Conservation (phyloP, 768 basidiomycete genomes). For the Lactifluus hygrophoroides region DNA sequence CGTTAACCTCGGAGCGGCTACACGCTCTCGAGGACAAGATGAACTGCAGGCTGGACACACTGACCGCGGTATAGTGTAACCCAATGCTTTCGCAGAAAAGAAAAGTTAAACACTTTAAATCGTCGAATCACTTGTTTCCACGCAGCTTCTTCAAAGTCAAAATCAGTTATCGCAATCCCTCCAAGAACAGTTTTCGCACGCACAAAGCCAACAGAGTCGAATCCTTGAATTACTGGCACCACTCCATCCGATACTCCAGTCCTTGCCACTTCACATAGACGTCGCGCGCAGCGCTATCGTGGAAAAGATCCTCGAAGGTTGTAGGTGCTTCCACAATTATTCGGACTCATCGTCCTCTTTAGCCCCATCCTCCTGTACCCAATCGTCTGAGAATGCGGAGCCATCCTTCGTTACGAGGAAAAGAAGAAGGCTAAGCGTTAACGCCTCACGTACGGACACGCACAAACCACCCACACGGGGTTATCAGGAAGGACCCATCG, state of each 20-base stretch:
- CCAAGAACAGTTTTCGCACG: conserved; percentile 17
- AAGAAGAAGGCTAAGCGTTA: not conserved
- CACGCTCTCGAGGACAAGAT: conserved; percentile 24
- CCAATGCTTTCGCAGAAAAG: not conserved
- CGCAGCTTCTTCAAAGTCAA: conserved; percentile 13
- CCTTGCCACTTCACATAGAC: conserved; percentile 50
- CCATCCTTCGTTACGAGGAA: not conserved
- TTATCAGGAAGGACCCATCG: not conserved
- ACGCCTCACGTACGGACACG: not conserved
- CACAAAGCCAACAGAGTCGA: conserved; percentile 48
- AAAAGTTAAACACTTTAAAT: no score
- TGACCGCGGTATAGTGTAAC: conserved; percentile 13
- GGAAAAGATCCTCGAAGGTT: conserved; percentile 19
- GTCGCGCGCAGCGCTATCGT: conserved; percentile 22
- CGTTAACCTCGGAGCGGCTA: conserved; percentile 14
- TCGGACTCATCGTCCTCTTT: not conserved
- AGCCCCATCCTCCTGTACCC: not conserved
- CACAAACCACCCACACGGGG: not conserved
- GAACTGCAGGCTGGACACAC: conserved; percentile 14
- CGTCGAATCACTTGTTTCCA: not conserved
- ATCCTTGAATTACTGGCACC: conserved; percentile 49
- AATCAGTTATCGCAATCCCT: conserved; percentile 4
- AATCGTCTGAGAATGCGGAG: not conserved
- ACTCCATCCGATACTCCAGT: conserved; percentile 51
- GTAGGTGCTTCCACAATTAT: not conserved